Evolutionary conservation across 2,329 filamentous ascomycete genomes (phyloP).

Genomic region (Pseudopyricularia javanii): DNA sequence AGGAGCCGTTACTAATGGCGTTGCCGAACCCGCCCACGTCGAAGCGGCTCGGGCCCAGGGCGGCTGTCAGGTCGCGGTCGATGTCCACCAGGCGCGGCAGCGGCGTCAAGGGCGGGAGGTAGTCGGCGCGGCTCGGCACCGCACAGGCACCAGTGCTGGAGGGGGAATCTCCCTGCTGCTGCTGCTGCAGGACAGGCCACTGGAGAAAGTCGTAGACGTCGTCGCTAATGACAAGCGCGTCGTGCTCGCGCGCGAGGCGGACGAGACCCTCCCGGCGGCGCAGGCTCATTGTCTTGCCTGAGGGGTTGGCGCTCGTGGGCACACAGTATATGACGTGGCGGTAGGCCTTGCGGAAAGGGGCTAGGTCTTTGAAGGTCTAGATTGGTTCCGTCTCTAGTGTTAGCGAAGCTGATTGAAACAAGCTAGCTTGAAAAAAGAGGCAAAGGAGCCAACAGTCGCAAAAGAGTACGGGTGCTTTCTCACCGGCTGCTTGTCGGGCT

Average conservation of each 20-base stretch:
- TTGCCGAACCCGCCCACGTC: conserved; percentile 56
- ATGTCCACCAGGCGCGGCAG: conserved; percentile 65
- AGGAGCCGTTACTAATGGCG: conserved; percentile 74
- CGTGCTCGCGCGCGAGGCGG: conserved; percentile 60
- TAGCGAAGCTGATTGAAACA: not conserved
- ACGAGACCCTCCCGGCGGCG: conserved; percentile 56
- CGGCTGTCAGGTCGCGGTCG: conserved; percentile 43
- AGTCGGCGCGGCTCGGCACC: conserved; percentile 4
- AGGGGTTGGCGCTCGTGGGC: conserved; percentile 82
- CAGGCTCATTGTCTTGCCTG: conserved; percentile 68
- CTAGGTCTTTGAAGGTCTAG: conserved; percentile 38
- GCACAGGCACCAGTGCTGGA: not conserved
- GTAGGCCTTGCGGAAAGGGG: conserved; percentile 63
- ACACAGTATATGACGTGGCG: conserved; percentile 81
- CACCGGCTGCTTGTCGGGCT: conserved; percentile 6
- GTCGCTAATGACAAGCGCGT: conserved; percentile 76
- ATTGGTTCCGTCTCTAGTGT: not conserved
- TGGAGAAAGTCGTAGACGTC: conserved; percentile 93
- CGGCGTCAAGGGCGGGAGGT: conserved; percentile 16
- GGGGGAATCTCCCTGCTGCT: not conserved
- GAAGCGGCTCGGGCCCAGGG: conserved; percentile 29
- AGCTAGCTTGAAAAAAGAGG: too few relatives aligned
- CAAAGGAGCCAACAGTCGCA: too few relatives aligned
- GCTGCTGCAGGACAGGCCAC: conserved; percentile 41
- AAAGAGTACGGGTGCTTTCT: not conserved